A percentile compares a stretch with the other conserved stretches of the same genome.
Evolutionary conservation across 2,329 filamentous ascomycete species (phyloP).

Genomic region (Venturiaceae sp.): DNA sequence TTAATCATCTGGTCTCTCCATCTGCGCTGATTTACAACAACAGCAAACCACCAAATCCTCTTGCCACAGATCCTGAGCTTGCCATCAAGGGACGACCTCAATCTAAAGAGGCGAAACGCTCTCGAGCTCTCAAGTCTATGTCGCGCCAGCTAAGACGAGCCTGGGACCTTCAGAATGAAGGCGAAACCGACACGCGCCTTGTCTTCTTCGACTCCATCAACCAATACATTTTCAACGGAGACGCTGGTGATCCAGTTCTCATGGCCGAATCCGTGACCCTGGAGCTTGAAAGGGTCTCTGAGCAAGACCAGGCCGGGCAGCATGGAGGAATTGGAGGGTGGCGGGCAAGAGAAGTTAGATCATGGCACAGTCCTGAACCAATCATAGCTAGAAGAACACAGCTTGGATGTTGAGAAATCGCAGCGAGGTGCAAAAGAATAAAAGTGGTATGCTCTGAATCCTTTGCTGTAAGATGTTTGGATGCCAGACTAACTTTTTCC

Average conservation of each 20-base stretch:
- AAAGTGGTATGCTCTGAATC: too few relatives aligned
- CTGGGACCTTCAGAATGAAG: background rate
- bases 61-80: too few relatives aligned
- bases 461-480: too few relatives aligned
- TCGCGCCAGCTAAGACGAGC: background rate
- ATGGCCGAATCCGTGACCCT: background rate
- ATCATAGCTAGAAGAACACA: too few relatives aligned
- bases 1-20: too few relatives aligned
- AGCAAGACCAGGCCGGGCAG: background rate
- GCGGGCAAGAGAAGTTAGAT: too few relatives aligned
- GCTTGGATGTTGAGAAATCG: too few relatives aligned
- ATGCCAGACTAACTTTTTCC: too few relatives aligned
- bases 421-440: background rate
- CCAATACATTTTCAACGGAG: background rate
- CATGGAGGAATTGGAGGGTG: background rate
- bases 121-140: too few relatives aligned
- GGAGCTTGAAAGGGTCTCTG: background rate
- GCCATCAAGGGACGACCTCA: background rate
- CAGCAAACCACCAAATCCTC: too few relatives aligned
- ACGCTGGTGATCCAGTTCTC: background rate
- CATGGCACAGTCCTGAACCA: too few relatives aligned
- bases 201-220: background rate
- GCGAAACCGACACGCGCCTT: background rate
- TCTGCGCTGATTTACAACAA: too few relatives aligned
- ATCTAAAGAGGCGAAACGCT: background rate